Conservation (phyloP, 2,329 filamentous ascomycete species). For the Fusarium temperatum region DNA sequence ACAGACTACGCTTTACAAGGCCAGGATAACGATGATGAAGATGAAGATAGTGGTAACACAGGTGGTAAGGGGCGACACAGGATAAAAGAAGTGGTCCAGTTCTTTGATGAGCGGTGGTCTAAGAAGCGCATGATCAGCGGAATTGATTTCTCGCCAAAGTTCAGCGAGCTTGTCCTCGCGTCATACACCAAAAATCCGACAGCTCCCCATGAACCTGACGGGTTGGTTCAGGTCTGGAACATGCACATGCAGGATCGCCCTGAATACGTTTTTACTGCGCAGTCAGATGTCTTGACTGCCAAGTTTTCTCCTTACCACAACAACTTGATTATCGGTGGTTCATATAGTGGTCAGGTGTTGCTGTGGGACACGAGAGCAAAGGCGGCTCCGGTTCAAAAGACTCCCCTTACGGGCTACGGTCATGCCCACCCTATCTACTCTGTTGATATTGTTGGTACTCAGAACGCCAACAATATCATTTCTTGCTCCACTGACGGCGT, state of each 20-base stretch:
- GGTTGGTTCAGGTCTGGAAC: slow-evolving; percentile 97
- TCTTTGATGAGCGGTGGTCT: slow-evolving; percentile 94
- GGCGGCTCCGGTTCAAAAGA: slow-evolving; percentile 92
- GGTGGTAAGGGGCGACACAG: slow-evolving; percentile 76
- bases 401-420: slow-evolving; percentile 90
- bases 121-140: slow-evolving; percentile 98
- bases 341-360: slow-evolving; percentile 95
- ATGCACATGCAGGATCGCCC: slow-evolving; percentile 92
- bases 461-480: slow-evolving; percentile 98
- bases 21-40: slow-evolving; percentile 79
- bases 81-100: slow-evolving; percentile 89
- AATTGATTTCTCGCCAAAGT: slow-evolving; percentile 95
- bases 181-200: slow-evolving; percentile 98
- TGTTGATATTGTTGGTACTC: slow-evolving; percentile 93
- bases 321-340: slow-evolving; percentile 93
- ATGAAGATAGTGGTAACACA: slow-evolving; percentile 77
- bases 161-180: slow-evolving; percentile 89
- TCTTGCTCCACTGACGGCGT: slow-evolving; percentile 96
- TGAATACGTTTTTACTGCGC: slow-evolving; percentile 96
- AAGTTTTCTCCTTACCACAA: slow-evolving; percentile 99
- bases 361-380: slow-evolving; percentile 96
- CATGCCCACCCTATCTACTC: slow-evolving; percentile 98
- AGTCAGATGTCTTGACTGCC: slow-evolving; percentile 92
- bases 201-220: slow-evolving; percentile 91
- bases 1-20: slow-evolving; percentile 91